Base-by-base conservation (phyloP, 2,329 filamentous ascomycete species). In the Nemania diffusa region DNA sequence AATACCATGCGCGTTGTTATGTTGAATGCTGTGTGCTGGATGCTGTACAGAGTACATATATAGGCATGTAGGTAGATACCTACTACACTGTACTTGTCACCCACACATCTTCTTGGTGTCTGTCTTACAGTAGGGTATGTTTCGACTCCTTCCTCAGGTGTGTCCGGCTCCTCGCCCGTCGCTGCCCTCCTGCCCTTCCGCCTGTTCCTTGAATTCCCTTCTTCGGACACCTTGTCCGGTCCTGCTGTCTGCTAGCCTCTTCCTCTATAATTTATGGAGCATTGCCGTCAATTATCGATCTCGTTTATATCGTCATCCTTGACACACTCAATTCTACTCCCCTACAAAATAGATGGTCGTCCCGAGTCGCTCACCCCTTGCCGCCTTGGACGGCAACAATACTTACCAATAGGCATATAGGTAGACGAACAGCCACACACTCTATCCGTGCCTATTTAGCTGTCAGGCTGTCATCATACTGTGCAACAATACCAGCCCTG, bases 241-340 rank as follows among this genome's bases (percentile, higher is more conserved):
- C 44, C 9, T 46, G n/a, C 53, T 32, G 8, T 2, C 29, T 13
- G 24, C 52, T 65, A 44, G 62, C 53, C 52, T 58, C 26, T 29
- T 64, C 57, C 65, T 50, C 48, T 58, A 62, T 57, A 22, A 26
- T 52, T 29, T 64, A 67, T 62, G 59, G 65, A 59, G 64, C 58
- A 55, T 40, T 24, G 22, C 51, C 58, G 57, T 62, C 61, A 42
- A 62, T 40, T 62, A 52, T 56, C 65, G 51, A 68, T 55, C 57
- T 68, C 58, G 65, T 65, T 42, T 55, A 58, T 58, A 55, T 63
- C 67, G 48, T 60, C 50, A 64, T 55, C 60, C 48, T 50, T 58
- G 32, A 34, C 57, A 24, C 50, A 20, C 26, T 32, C 50, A 44
- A 64, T 62, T 60, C 37, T 58, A 27, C 24, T 55, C 50, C 29